Evolutionary conservation across 345 rosid genomes (phyloP), one percentile per base, ranked within the genome.

Genomic region (Hibiscus syriacus): DNA sequence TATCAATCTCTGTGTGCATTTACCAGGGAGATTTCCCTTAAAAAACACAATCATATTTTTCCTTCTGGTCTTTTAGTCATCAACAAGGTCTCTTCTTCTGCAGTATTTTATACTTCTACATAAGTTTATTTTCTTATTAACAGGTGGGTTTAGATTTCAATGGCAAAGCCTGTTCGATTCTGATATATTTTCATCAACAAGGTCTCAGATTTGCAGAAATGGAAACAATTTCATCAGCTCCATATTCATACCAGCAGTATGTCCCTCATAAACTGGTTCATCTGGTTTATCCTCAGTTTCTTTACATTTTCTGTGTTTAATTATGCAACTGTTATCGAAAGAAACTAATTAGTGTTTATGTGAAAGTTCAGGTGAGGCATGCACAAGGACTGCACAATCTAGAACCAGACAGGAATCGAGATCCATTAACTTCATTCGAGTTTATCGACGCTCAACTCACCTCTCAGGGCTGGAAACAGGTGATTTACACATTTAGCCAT

Each of bases 371-470:
- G 98, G 92, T 90, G 69, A 83, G 98, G 68, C 96, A 92, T 73
- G 98, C 96, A 6, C 88, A 92, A 72, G 96, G 98, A 72, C 52
- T 81, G 74, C 98, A 90, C 67, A 92, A 92, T 34, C 91, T 90
- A 7, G 95, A 61, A 73, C 89, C 88, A 61, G 87, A 86, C 8
- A 84, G 85, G 74, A 73, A 83, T 29, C 23, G 56, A 25, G 68
- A 55, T 0, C 81, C 81, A 19, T 81, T 81, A 71, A 53, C 81
- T 41, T 90, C 95, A 8, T 81, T 80, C n/a, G 80, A 80, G 6
- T 76, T 79, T 27, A 78, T 85, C 65, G 98, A 92, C 73, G 95
- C 95, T 4, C 78, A 82, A 50, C 90, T 92, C 32, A 84, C 97
- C 45, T 84, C 85, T 60, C 86, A 85, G 1, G 98, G 98, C 32